A percentile compares a stretch with the other conserved stretches of the same genome.
Evolutionary conservation across 768 basidiomycete genomes (phyloP).

Genomic region (Russula foetens): DNA sequence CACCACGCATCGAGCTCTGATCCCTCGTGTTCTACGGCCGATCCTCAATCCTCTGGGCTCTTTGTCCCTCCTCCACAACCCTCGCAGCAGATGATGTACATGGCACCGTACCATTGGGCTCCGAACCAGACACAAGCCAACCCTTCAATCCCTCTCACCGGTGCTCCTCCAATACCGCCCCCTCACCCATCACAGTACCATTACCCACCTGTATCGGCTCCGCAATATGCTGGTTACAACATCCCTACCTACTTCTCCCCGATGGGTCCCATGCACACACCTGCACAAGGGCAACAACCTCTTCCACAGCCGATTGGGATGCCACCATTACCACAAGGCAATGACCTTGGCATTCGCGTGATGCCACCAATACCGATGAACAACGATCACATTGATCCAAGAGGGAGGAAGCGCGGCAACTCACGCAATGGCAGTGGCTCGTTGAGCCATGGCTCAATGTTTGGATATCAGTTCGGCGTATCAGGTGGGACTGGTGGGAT

Average conservation of each 20-base stretch:
- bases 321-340: conserved; percentile 4
- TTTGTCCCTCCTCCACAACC: conserved; percentile 23
- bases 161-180: conserved; percentile 26
- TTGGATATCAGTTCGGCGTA: conserved; percentile 35
- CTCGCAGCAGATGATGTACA: conserved; percentile 32
- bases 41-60: conserved; percentile 8
- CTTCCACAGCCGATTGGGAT: conserved; percentile 22
- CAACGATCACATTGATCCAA: conserved; percentile 28
- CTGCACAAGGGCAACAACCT: conserved; percentile 19
- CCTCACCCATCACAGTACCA: conserved; percentile 29
- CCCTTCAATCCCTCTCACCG: conserved; percentile 29
- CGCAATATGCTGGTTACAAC: conserved; percentile 23
- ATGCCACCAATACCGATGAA: conserved; percentile 27
- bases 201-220: conserved; percentile 26
- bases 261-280: conserved; percentile 11
- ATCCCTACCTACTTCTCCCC: conserved; percentile 1
- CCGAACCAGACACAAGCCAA: conserved; percentile 19
- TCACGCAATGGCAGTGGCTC: conserved; percentile 24
- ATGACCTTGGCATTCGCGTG: conserved; percentile 24
- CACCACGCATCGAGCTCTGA: conserved; percentile 24
- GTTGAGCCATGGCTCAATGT: conserved; percentile 67
- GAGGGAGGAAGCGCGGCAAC: conserved; percentile 15
- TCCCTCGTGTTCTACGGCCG: conserved; percentile 17
- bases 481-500: conserved; percentile 16
- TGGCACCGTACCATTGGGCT: conserved; percentile 17